Evolutionary conservation across 352 stramenopile species (phyloP).

Genomic region (Thalassiosira exigua): DNA sequence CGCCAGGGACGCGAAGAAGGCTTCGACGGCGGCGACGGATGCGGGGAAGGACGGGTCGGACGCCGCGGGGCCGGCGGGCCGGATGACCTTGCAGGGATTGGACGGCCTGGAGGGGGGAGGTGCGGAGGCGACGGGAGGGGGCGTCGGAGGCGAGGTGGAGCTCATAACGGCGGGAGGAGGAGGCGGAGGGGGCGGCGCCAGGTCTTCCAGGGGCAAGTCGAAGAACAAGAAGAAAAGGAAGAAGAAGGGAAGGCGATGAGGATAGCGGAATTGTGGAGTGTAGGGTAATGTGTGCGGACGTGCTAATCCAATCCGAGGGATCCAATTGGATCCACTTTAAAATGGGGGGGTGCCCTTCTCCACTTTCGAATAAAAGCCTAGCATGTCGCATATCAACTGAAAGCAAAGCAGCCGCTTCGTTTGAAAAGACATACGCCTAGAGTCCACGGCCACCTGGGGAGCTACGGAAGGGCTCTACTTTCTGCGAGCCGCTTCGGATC

Average conservation of each 20-base stretch:
- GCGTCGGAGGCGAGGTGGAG: constrained; percentile 21
- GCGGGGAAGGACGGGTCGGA: constrained; percentile 1
- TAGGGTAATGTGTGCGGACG: too few species aligned
- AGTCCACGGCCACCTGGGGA: too few species aligned
- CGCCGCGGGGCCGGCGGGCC: constrained; percentile 15
- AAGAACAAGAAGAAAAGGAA: constrained; percentile 66
- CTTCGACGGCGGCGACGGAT: not conserved
- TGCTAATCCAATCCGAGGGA: too few species aligned
- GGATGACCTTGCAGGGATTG: constrained; percentile 39
- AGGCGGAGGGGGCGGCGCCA: not conserved
- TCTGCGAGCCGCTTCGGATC: too few species aligned
- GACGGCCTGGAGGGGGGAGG: constrained; percentile 1
- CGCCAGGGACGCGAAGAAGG: constrained; percentile 50
- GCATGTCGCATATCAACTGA: too few species aligned
- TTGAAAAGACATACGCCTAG: too few species aligned
- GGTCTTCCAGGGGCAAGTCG: constrained; percentile 14
- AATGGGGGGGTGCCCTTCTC: too few species aligned
- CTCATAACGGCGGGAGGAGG: constrained; percentile 32
- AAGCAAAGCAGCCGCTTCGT: too few species aligned
- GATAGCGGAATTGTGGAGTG: too few species aligned
- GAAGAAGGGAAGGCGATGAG: constrained; percentile 51
- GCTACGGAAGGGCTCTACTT: too few species aligned
- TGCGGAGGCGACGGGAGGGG: not conserved
- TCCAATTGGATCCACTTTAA: too few species aligned
- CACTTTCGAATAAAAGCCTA: too few species aligned